Percentiles rank a stretch among this genome's conserved stretches.
These are phyloP conservation scores for Epichloe festucae DNA, from an alignment of 2,329 filamentous ascomycete species.

Conservation along the genomic window DNA sequence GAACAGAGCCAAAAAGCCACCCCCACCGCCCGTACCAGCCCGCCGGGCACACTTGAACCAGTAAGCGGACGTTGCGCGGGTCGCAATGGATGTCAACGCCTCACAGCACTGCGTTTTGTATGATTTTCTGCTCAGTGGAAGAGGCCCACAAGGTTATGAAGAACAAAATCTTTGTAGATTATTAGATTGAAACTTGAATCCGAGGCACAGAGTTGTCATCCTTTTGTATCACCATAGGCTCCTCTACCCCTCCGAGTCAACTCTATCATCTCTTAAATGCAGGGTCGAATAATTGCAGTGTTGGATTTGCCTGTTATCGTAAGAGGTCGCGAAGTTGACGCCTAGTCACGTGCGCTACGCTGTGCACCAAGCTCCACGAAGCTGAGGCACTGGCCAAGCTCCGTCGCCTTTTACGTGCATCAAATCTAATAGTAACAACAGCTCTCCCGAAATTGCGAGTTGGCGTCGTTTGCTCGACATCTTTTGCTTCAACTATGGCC, in stretches of 20 bases:
- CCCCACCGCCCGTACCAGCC: constrained; percentile 21
- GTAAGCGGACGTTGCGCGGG: constrained; percentile 1
- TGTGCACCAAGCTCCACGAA: background rate
- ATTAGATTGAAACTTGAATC: background rate
- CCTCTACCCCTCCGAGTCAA: background rate
- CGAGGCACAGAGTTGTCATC: background rate
- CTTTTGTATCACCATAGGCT: background rate
- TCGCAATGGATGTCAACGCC: background rate
- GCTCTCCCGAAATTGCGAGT: background rate
- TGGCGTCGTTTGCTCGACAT: background rate
- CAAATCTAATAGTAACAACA: too few relatives aligned
- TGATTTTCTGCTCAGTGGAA: background rate
- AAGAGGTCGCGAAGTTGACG: background rate
- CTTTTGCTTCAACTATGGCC: constrained; percentile 36
- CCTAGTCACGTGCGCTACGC: constrained; percentile 7
- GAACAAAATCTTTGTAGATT: background rate
- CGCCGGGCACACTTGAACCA: constrained; percentile 16
- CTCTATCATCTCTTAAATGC: too few relatives aligned
- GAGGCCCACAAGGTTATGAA: background rate
- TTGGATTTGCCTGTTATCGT: too few relatives aligned
- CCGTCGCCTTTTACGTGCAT: background rate
- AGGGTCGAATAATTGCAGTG: too few relatives aligned
- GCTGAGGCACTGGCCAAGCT: background rate
- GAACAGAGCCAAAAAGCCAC: constrained; percentile 31
- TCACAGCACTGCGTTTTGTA: background rate